Conservation (phyloP, 805 yeast genomes). For the Metschnikowia chrysomelidarum region DNA sequence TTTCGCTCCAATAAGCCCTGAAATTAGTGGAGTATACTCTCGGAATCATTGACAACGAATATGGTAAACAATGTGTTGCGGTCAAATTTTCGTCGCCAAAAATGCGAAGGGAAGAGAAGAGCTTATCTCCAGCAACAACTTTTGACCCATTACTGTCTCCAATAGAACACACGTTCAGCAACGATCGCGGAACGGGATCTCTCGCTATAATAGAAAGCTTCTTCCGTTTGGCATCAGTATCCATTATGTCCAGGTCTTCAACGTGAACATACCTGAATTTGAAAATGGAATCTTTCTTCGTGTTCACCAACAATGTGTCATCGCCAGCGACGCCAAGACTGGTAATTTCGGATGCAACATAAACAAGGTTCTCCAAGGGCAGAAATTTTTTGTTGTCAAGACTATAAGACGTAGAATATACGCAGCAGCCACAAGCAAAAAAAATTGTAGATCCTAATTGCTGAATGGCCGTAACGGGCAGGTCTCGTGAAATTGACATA, state of each 20-base stretch:
- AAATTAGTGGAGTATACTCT: slow-evolving; percentile 29
- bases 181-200: slow-evolving; percentile 34
- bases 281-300: slow-evolving; percentile 35
- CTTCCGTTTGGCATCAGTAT: too few relatives aligned
- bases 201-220: slow-evolving; percentile 19
- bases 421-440: slow-evolving; percentile 29
- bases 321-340: slow-evolving; percentile 23
- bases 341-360: slow-evolving; percentile 31
- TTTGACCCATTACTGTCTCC: too few relatives aligned
- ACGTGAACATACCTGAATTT: slow-evolving; percentile 23
- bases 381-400: slow-evolving; percentile 31
- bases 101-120: slow-evolving; percentile 31
- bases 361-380: slow-evolving; percentile 24
- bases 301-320: slow-evolving; percentile 25
- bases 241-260: background rate
- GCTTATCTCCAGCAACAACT: slow-evolving; percentile 35
- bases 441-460: slow-evolving; percentile 34
- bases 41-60: slow-evolving; percentile 31
- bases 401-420: slow-evolving; percentile 35
- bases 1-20: slow-evolving; percentile 21
- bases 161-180: slow-evolving; percentile 30
- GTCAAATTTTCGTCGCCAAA: slow-evolving; percentile 16
- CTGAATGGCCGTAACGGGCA: slow-evolving; percentile 33
- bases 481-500: slow-evolving; percentile 29
- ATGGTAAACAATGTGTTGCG: slow-evolving; percentile 10